Evolutionary conservation across 2,329 filamentous ascomycete species (phyloP).

Genomic region (Beauveria brongniartii): DNA sequence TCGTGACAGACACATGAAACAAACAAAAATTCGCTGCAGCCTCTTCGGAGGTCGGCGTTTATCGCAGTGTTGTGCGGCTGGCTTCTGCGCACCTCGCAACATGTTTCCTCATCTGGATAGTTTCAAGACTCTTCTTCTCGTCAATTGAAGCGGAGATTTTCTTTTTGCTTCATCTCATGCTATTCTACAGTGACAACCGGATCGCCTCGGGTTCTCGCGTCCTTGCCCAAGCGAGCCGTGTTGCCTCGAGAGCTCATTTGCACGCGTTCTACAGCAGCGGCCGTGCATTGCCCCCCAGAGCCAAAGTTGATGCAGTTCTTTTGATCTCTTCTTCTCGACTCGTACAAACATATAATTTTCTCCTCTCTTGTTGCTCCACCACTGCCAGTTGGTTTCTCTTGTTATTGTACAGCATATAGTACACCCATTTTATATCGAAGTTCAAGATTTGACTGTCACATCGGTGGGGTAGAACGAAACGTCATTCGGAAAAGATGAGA

Average conservation of each 20-base stretch:
- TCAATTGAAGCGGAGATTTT: neutral
- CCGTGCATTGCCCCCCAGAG: neutral
- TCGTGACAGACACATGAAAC: neutral
- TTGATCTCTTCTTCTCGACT: neutral
- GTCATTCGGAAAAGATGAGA: neutral
- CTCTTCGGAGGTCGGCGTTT: neutral
- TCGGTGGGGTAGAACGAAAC: neutral
- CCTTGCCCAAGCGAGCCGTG: no score
- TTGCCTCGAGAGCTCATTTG: neutral
- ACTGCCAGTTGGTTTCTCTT: neutral
- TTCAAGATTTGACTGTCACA: neutral
- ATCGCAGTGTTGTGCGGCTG: neutral
- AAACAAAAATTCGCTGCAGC: neutral
- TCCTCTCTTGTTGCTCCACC: neutral
- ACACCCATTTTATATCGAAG: slow-evolving; percentile 1
- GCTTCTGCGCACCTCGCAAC: no score
- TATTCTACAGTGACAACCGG: neutral
- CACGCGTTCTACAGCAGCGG: neutral
- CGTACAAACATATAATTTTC: neutral
- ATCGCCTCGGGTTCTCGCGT: neutral
- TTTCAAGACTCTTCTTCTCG: no score
- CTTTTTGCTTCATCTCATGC: neutral
- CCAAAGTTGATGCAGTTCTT: neutral
- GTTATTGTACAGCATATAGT: slow-evolving; percentile 10
- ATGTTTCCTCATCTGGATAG: no score